Conservation (phyloP, 2,329 filamentous ascomycete genomes). For the Penicillium hesseltinei region DNA sequence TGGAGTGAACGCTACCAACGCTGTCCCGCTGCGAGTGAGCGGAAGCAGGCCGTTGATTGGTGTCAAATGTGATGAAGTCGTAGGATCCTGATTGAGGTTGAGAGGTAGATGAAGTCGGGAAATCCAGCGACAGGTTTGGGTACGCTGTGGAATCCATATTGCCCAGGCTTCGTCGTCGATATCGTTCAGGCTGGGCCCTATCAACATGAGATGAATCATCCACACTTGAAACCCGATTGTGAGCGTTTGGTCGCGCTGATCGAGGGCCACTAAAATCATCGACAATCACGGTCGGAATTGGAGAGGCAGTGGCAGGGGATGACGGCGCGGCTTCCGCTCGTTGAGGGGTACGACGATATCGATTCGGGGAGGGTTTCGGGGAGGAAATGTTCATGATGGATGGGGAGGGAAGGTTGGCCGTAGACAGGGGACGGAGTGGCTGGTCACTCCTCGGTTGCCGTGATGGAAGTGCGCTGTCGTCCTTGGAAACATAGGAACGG, state of each 20-base stretch:
- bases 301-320: slow-evolving; percentile 7
- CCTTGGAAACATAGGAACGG: slow-evolving; percentile 47
- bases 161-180: slow-evolving; percentile 79
- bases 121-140: slow-evolving; percentile 35
- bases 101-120: slow-evolving; percentile 33
- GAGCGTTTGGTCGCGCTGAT: slow-evolving; percentile 48
- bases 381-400: slow-evolving; percentile 50
- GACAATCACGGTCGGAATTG: slow-evolving; percentile 11
- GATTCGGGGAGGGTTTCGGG: slow-evolving; percentile 73
- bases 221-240: slow-evolving; percentile 58
- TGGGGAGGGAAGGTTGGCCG: slow-evolving; percentile 51
- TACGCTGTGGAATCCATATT: slow-evolving; percentile 53
- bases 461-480: slow-evolving; percentile 48
- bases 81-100: slow-evolving; percentile 34
- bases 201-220: slow-evolving; percentile 66
- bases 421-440: slow-evolving; percentile 44
- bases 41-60: slow-evolving; percentile 33
- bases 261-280: slow-evolving; percentile 46
- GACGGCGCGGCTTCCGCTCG: slow-evolving; percentile 49
- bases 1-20: slow-evolving; percentile 60
- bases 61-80: slow-evolving; percentile 35
- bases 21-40: slow-evolving; percentile 55
- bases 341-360: slow-evolving; percentile 71
- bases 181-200: slow-evolving; percentile 63
- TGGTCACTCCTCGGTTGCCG: slow-evolving; percentile 39